Evolutionary conservation across 306 rosid species (phyloP), one percentile per base, ranked within the genome.

Genomic region (Cercis canadensis): DNA sequence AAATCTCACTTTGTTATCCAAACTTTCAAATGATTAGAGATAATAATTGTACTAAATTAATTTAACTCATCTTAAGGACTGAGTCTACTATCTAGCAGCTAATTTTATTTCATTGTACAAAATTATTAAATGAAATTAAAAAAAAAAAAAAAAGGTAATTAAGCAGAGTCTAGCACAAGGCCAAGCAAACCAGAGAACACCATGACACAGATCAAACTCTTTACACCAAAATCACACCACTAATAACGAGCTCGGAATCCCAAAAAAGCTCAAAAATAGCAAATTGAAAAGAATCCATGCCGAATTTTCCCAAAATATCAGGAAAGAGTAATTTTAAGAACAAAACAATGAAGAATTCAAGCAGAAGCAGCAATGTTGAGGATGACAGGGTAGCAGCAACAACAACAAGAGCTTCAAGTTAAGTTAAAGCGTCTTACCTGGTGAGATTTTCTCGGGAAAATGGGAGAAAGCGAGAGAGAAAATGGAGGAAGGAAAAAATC

Each of bases 121-220:
- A 2, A 32, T n/a, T 12, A 13, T 18, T 2, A 57, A 57, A 2
- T 0, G 33, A 34, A 14, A 33, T 34, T 11, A 31, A 11, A 45
- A 37, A 13, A 31, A 15, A 10, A 47, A 37, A 57, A 37, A 37
- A 37, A 8, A 37, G 6, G 43, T 5, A 54, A 37, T 58, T 57
- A 75, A 70, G 82, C 62, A 72, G 55, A 61, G 75, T 62, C 33
- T 12, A 15, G 17, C 41, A 6, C 29, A 65, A 34, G 61, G 41
- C 17, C 43, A 36, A 50, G 34, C 15, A 70, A 71, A 52, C 17
- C 3, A 76, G 14, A 66, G 31, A 4, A 36, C 17, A 16, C 52
- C 37, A 72, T 65, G 60, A 45, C 18, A 57, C 78, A 84, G 92
- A 89, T 92, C 83, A 55, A 78, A 76, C 40, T 13, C 57, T 55